Conservation (phyloP, 805 yeast genomes). For the Lipomyces lipofer region DNA sequence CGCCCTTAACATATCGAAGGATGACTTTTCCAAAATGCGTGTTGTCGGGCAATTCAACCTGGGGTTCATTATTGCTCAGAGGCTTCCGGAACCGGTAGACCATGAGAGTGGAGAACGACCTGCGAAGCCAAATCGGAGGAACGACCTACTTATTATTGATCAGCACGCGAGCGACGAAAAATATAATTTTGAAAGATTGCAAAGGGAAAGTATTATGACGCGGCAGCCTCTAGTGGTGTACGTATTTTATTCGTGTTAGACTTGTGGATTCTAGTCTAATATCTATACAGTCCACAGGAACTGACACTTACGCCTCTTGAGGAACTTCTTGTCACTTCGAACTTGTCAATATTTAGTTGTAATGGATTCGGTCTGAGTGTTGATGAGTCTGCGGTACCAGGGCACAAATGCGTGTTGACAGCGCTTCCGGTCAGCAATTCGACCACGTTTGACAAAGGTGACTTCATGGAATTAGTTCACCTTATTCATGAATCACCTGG, state of each 20-base stretch:
- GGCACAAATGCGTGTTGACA: conserved; percentile 53
- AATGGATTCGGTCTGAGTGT: conserved; percentile 75
- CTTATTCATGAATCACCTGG: conserved; percentile 60
- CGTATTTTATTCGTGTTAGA: conserved; percentile 4
- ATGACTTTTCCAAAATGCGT: conserved; percentile 72
- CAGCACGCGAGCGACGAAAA: conserved; percentile 99
- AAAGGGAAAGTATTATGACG: conserved; percentile 55
- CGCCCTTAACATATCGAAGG: conserved; percentile 62
- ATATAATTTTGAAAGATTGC: conserved; percentile 77
- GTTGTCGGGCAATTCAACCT: conserved; percentile 91
- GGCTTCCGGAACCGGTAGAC: conserved; percentile 36
- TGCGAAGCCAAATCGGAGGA: too few relatives aligned
- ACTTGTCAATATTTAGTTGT: conserved; percentile 54
- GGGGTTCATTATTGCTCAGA: conserved; percentile 84
- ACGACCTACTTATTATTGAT: conserved; percentile 81
- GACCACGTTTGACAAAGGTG: conserved; percentile 59
- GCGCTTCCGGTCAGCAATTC: conserved; percentile 76
- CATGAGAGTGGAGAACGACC: conserved; percentile 33
- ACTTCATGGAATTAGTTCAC: conserved; percentile 76
- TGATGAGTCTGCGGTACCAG: conserved; percentile 55
- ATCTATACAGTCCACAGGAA: conserved; percentile 42
- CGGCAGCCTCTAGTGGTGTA: conserved; percentile 65
- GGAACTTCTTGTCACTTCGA: conserved; percentile 67
- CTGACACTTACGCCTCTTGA: conserved; percentile 76
- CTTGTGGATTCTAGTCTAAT: background rate